Percentiles rank a stretch among this genome's conserved stretches.
These are phyloP conservation scores for Pseudogymnoascus sp. DNA, from an alignment of 2,329 filamentous ascomycete genomes.

Conservation along the genomic window DNA sequence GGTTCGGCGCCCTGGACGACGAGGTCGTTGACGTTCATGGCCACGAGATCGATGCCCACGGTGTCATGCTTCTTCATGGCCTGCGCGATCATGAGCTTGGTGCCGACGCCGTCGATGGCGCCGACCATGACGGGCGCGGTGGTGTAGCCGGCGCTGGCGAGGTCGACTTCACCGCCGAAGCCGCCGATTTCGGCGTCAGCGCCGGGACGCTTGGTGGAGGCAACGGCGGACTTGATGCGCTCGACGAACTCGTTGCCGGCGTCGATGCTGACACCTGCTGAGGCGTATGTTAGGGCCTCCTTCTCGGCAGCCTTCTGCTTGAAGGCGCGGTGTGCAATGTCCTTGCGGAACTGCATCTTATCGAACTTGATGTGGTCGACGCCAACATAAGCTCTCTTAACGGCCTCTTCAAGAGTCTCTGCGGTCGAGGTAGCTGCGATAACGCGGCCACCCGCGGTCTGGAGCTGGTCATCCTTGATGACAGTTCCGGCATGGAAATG, in stretches of 20 bases:
- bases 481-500: conserved; percentile 93
- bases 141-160: conserved; percentile 66
- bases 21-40: conserved; percentile 98
- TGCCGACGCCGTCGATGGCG: conserved; percentile 92
- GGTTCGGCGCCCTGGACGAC: conserved; percentile 94
- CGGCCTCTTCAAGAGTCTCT: conserved; percentile 69
- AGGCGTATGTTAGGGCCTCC: conserved; percentile 75
- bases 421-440: conserved; percentile 85
- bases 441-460: conserved; percentile 80
- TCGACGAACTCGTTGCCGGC: conserved; percentile 89
- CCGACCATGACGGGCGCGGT: conserved; percentile 78
- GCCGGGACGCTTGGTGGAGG: conserved; percentile 74
- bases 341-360: conserved; percentile 59
- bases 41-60: conserved; percentile 92
- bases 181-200: conserved; percentile 92
- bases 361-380: conserved; percentile 69
- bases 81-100: conserved; percentile 94
- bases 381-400: conserved; percentile 80
- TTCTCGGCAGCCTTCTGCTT: conserved; percentile 33
- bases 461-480: conserved; percentile 54
- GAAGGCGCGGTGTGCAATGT: conserved; percentile 78
- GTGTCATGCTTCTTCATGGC: conserved; percentile 84
- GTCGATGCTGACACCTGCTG: conserved; percentile 89
- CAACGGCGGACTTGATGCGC: conserved; percentile 85
- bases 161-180: conserved; percentile 82